Base-by-base conservation (phyloP, 2,329 filamentous ascomycete genomes). In the Fusarium sp. region DNA sequence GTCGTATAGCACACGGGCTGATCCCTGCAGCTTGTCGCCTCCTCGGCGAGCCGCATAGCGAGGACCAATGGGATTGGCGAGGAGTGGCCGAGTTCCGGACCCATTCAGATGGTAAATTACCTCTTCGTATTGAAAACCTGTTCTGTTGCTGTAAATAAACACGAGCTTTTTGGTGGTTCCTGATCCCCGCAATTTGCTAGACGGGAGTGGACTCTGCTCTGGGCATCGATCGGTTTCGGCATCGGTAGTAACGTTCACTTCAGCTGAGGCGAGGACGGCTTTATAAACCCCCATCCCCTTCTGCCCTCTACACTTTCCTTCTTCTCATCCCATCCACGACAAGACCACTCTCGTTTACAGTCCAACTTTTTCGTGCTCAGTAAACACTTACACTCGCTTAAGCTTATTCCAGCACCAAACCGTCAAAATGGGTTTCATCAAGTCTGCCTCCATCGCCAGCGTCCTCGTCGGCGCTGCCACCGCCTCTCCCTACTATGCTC, bases 361-460 rank as follows among this genome's bases (percentile, higher is more conserved):
- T 39, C 39, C 50, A 34, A 57, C 51, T 45, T 44, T 39, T 68
- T 62, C 24, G 61, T 47, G 55, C 45, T 48, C 54, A 28, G 28
- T 26, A 41, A 55, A 41, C 36, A 20, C 42, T 39, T 28, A 39
- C 62, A 47, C 39, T 65, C 62, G 62, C 59, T 65, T 38, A 65
- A 42, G 32, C 39, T 34, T 28, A 28, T 59, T 59, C 30, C 30
- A 41, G 44, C 60, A 58, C 30, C 69, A 72, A 28, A 72, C 50
- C 55, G 66, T 41, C 68, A 74, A 30, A 62, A 75, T 75, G 73
- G 73, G 70, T 74, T 74, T 73, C 70, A 66, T 73, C 52, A 60
- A 75, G 68, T 66, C 70, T 32, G 66, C 74, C 36, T 61, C 73
- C 55, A 34, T 75, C 44, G 73, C 67, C 48, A 63, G 66, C 41